Base-by-base conservation (phyloP, 257 asterid genomes). In the Fraxinus quadrangulata region DNA sequence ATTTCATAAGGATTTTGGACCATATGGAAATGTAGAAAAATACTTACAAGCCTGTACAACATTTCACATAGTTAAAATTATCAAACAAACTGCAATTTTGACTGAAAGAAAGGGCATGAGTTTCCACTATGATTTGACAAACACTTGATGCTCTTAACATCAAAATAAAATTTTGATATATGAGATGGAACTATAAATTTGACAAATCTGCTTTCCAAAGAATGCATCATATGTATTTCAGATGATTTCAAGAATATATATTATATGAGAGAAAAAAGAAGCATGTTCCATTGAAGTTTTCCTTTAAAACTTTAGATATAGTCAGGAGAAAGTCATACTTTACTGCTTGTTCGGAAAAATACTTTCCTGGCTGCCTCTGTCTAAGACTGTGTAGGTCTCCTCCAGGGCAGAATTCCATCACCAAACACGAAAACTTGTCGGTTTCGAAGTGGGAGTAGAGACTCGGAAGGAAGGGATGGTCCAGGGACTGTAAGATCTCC, bases 401-500 rank as follows among this genome's bases (percentile, higher is more conserved):
- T 17, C 97, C 97, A 9, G 95, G 94, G 68, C 97, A 91, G 74
- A 88, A 91, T 67, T 91, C 97, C 97, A 91, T 91, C 19, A 89
- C 92, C 85, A 91, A 81, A 76, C 97, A 91, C 30, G 90, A 88
- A 84, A 91, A 91, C 68, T 87, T 83, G 42, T 89, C 97, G 0
- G 97, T 91, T 81, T 91, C 96, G 71, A 90, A 92, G 88, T 92
- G 92, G 69, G 88, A 74, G 78, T 92, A 92, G 66, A 90, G 80
- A 16, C 90, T 88, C 6, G 97, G 97, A 85, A 92, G 90, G 77
- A 92, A 92, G 0, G 97, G 97, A 86, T 92, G 97, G 71, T 91
- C 97, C 23, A 91, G 82, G 75, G 88, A 81, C 85, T 85, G 91
- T 81, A 91, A 81, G 71, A 92, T 92, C 61, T 92, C 97, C 82